Evolutionary conservation across 768 basidiomycete genomes (phyloP).

Genomic region (Sutorius australiensis): DNA sequence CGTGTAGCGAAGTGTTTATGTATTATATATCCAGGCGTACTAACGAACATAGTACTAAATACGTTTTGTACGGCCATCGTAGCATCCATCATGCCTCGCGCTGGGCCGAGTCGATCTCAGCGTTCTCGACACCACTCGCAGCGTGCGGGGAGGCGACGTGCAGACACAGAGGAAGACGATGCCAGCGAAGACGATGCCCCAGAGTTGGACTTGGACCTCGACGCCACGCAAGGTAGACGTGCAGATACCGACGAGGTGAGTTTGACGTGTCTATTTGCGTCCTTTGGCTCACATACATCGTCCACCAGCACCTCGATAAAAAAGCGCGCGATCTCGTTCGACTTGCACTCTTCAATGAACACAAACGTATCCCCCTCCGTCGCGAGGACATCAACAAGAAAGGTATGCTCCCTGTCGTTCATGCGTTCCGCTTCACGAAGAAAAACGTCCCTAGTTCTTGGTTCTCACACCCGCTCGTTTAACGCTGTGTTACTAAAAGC

Average conservation of each 20-base stretch:
- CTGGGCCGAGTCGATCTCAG: not conserved
- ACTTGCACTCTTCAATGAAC: slow-evolving; percentile 78
- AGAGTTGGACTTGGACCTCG: slow-evolving; percentile 28
- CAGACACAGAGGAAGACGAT: slow-evolving; percentile 32
- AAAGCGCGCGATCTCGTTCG: slow-evolving; percentile 73
- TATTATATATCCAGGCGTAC: too few species aligned
- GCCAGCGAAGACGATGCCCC: slow-evolving; percentile 33
- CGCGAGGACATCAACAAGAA: slow-evolving; percentile 88
- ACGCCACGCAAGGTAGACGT: slow-evolving; percentile 29
- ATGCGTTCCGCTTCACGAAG: not conserved
- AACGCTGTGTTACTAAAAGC: slow-evolving; percentile 59
- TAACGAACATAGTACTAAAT: too few species aligned
- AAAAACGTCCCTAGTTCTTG: slow-evolving; percentile 38
- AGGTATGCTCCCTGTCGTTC: slow-evolving; percentile 38
- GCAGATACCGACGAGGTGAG: slow-evolving; percentile 20
- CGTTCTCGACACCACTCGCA: slow-evolving; percentile 32
- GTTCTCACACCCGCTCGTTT: slow-evolving; percentile 53
- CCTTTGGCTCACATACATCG: not conserved
- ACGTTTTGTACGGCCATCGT: too few species aligned
- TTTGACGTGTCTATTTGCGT: not conserved
- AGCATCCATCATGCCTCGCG: not conserved
- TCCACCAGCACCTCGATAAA: slow-evolving; percentile 56
- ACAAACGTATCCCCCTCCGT: slow-evolving; percentile 59
- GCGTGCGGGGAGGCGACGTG: slow-evolving; percentile 25
- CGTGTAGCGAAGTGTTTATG: too few species aligned